Base-by-base conservation (phyloP, 2,329 filamentous ascomycete genomes). In the Scopulariopsis brevicaulis region DNA sequence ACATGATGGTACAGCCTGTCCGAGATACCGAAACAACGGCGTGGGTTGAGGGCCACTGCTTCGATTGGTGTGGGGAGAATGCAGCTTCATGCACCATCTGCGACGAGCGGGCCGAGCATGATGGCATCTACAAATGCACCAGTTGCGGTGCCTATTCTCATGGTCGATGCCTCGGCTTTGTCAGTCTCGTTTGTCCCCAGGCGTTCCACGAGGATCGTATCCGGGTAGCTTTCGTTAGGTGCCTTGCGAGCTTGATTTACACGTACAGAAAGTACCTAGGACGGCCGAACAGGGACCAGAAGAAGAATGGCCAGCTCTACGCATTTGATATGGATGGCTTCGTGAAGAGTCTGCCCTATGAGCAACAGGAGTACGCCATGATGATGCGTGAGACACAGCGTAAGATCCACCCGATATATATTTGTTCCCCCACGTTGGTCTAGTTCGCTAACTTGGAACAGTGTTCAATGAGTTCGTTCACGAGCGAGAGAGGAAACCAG, bases 31-130 rank as follows among this genome's bases (percentile, higher is more conserved):
- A 91, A 54, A 89, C 84, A 1, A 89, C 81, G 0, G 84, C 90
- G 54, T 94, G 89, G 89, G 86, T 90, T 1, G 89, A 94, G 69
- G 89, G 89, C 0, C 89, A 94, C 72, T 92, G 87, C 70, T 82
- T 94, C 72, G 81, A 85, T 60, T 87, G 83, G 77, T 76, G 77
- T 57, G 66, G 75, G 1, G 87, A 92, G 63, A 73, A 73, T 15
- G 76, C 77, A 46, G 82, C 81, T 0, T 75, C 77, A 6, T 94
- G 89, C 69, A 83, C 83, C 1, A 79, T 93, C 54, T 94, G 89
- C 66, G 87, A 91, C 53, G 89, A 93, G 53, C 85, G 82, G 60
- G 81, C 86, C 0, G 81, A 84, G 61, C 77, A 77, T 22, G 89
- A 93, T 55, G 88, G 87, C 8, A 81, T 89, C 55, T 94, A 90